phyloP scores from a whole-genome alignment of 805 yeast species.

The Crinitomyces ghanaensis region DNA sequence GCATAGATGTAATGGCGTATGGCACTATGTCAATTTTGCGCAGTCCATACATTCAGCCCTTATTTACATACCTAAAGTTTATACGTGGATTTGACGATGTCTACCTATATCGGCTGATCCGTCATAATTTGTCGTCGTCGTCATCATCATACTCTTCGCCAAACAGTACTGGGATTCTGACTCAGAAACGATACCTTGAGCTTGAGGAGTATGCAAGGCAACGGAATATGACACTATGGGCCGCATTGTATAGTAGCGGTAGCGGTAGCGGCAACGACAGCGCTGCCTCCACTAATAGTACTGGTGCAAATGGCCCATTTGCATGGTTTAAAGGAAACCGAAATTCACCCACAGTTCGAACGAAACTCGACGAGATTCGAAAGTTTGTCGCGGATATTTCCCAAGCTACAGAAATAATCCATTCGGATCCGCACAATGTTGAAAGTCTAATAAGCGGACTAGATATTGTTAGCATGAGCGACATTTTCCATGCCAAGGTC shows the following conservation, averaged over 20 bases:
- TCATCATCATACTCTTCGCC: slow-evolving; percentile 9
- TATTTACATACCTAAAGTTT: slow-evolving; percentile 11
- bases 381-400: slow-evolving; percentile 1
- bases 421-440: slow-evolving; percentile 2
- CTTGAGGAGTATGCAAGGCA: slow-evolving; percentile 2
- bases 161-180: slow-evolving; percentile 6
- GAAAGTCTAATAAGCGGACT: not conserved
- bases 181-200: not conserved
- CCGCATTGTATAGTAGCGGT: slow-evolving; percentile 5
- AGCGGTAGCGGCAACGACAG: too few species aligned
- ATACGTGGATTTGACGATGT: slow-evolving; percentile 8
- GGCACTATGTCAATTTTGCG: slow-evolving; percentile 7
- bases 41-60: slow-evolving; percentile 4
- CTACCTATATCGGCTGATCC: too few species aligned
- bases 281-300: too few species aligned
- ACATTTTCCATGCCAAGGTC: too few species aligned
- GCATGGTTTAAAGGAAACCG: too few species aligned
- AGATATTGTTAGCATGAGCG: too few species aligned
- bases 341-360: not conserved
- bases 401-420: slow-evolving; percentile 3
- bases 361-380: slow-evolving; percentile 1
- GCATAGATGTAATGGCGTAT: slow-evolving; percentile 3
- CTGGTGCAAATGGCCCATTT: too few species aligned
- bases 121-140: too few species aligned
- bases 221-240: slow-evolving; percentile 9